These are phyloP conservation scores for Henckelia pumila DNA, from an alignment of 257 asterid species.

Conservation along the genomic window DNA sequence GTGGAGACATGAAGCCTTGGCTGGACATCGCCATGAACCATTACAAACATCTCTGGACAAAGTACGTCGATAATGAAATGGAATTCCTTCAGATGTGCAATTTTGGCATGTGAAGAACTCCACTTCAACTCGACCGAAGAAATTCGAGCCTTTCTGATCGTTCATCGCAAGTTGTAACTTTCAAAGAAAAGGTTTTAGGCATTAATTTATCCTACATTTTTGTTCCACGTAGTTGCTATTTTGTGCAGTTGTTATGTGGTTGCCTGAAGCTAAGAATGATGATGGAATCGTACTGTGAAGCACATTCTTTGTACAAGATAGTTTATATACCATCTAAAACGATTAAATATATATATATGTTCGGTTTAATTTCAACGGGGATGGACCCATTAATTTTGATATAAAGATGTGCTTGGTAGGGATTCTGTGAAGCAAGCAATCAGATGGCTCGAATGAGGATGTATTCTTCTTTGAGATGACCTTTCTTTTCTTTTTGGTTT, in stretches of 20 bases:
- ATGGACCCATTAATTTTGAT: too few species aligned
- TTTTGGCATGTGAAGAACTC: conserved; percentile 70
- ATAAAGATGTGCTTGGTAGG: not conserved
- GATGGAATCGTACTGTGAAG: conserved; percentile 23
- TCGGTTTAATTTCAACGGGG: not conserved
- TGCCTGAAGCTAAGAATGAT: conserved; percentile 18
- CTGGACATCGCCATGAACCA: conserved; percentile 93
- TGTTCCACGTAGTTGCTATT: conserved; percentile 32
- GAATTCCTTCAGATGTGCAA: conserved; percentile 96
- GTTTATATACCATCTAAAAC: not conserved
- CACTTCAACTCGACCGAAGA: conserved; percentile 22
- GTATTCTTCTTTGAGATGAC: too few species aligned
- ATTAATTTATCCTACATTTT: conserved; percentile 31
- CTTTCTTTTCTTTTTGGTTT: too few species aligned
- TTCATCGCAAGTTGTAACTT: conserved; percentile 31
- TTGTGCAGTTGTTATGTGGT: conserved; percentile 28
- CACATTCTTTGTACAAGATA: conserved; percentile 37
- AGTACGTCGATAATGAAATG: conserved; percentile 88
- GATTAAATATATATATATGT: too few species aligned
- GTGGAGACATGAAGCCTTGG: conserved; percentile 99
- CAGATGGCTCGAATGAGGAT: too few species aligned
- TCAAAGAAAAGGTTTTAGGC: conserved; percentile 41
- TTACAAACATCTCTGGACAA: conserved; percentile 91
- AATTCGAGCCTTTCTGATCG: conserved; percentile 25
- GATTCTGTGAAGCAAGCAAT: not conserved